Percentiles rank a stretch among this genome's conserved stretches.
These are phyloP conservation scores for Eutrema salsugineum DNA, from an alignment of 441 rosid genomes.

Conservation along the genomic window DNA sequence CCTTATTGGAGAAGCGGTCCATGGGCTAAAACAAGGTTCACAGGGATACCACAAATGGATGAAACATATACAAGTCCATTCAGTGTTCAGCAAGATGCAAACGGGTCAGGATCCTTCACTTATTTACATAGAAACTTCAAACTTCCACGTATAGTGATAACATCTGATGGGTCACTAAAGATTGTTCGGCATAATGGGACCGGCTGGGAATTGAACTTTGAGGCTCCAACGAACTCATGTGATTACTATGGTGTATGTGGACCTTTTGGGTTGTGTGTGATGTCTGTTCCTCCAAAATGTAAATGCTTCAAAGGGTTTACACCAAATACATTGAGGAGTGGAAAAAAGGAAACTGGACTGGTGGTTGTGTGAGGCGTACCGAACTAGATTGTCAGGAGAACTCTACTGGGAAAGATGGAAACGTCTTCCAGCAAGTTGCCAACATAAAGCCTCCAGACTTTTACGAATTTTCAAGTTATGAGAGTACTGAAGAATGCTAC, in stretches of 20 bases:
- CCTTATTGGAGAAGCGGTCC: slow-evolving; percentile 36
- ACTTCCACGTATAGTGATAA: too few species aligned
- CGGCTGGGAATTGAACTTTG: neutral
- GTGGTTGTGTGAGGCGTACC: slow-evolving; percentile 58
- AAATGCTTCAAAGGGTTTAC: slow-evolving; percentile 35
- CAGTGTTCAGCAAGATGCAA: too few species aligned
- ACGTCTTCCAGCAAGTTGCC: slow-evolving; percentile 37
- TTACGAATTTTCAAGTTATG: neutral
- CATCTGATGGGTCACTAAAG: too few species aligned
- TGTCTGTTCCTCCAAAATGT: slow-evolving; percentile 11
- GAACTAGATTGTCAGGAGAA: slow-evolving; percentile 35
- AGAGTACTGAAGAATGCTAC: slow-evolving; percentile 29
- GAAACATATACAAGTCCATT: too few species aligned
- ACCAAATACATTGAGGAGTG: slow-evolving; percentile 41
- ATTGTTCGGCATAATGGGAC: neutral
- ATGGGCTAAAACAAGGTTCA: slow-evolving; percentile 32
- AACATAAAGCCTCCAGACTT: slow-evolving; percentile 68
- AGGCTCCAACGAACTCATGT: slow-evolving; percentile 7
- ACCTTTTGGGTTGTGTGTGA: slow-evolving; percentile 9
- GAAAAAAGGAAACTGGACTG: slow-evolving; percentile 48
- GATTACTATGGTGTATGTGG: slow-evolving; percentile 37
- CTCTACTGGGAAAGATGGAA: neutral
- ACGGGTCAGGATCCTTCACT: too few species aligned
- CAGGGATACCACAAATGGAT: neutral
- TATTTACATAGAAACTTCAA: too few species aligned